Percentiles rank a stretch among this genome's conserved stretches.
Conservation (phyloP, 1,284 basidiomycete species). For the Ustilago xerochloae region DNA sequence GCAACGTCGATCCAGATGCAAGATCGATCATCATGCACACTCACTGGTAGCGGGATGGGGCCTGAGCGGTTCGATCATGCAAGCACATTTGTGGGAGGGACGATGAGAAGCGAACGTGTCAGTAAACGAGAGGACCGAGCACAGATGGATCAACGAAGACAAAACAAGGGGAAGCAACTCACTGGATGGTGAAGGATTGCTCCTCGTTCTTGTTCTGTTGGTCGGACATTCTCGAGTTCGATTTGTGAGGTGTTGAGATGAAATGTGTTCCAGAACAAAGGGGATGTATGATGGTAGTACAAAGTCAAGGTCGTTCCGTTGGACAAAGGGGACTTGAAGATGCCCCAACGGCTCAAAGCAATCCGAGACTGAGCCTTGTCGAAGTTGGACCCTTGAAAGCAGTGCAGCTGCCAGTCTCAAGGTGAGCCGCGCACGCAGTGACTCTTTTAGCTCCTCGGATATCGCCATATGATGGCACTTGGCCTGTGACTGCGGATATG, state of each 20-base stretch:
- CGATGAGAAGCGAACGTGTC: background rate
- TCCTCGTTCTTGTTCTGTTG: conserved; percentile 49
- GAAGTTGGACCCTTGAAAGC: conserved; percentile 1
- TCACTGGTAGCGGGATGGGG: conserved; percentile 56
- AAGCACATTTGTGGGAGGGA: background rate
- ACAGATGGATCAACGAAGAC: background rate
- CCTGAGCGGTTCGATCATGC: conserved; percentile 8
- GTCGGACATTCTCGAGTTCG: conserved; percentile 37
- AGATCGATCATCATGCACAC: conserved; percentile 5
- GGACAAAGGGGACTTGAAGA: conserved; percentile 1
- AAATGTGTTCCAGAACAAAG: background rate
- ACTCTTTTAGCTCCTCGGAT: too few species aligned
- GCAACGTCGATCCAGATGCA: too few species aligned
- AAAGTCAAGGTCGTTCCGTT: background rate
- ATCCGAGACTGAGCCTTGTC: background rate
- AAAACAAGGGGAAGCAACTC: conserved; percentile 1
- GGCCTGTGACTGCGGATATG: background rate
- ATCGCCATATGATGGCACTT: too few species aligned
- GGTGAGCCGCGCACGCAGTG: too few species aligned
- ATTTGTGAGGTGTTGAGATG: background rate
- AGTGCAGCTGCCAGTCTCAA: background rate
- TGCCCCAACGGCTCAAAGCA: too few species aligned
- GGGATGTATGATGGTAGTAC: conserved; percentile 5
- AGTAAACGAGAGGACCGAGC: conserved; percentile 1
- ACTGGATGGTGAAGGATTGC: conserved; percentile 56